Percentiles rank a stretch among this genome's conserved stretches.
Evolutionary conservation across 352 stramenopile genomes (phyloP).

Genomic region (Aphanomyces cochlioides): DNA sequence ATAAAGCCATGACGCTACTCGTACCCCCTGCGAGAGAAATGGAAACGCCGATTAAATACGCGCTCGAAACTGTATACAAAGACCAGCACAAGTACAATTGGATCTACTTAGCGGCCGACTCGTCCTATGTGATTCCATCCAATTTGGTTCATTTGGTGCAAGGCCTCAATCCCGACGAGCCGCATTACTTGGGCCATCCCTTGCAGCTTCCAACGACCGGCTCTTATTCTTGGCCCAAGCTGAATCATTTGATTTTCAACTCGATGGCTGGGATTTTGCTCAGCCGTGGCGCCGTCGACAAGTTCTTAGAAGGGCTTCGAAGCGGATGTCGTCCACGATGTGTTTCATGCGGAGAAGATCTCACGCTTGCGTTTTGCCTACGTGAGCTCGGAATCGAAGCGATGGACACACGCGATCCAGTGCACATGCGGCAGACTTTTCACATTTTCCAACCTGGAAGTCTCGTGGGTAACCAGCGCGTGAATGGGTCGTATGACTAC

Average conservation of each 20-base stretch:
- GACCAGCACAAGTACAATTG: conserved; percentile 25
- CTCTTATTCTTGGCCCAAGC: conserved; percentile 26
- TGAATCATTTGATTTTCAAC: conserved; percentile 27
- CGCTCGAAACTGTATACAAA: conserved; percentile 13
- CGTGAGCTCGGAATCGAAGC: conserved; percentile 16
- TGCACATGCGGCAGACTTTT: neutral
- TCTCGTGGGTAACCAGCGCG: conserved; percentile 21
- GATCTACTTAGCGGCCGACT: conserved; percentile 30
- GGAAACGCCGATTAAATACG: conserved; percentile 20
- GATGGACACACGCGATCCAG: conserved; percentile 19
- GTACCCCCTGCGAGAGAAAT: conserved; percentile 18
- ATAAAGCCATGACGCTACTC: conserved; percentile 15
- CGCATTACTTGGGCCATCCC: conserved; percentile 26
- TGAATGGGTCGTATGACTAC: conserved; percentile 27
- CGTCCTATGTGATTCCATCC: conserved; percentile 25
- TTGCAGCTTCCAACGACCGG: conserved; percentile 23
- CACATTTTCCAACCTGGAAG: conserved; percentile 29
- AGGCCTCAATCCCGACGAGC: conserved; percentile 22
- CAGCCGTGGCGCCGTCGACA: conserved; percentile 23
- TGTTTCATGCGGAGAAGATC: conserved; percentile 20
- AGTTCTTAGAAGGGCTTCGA: conserved; percentile 8
- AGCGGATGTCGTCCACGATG: conserved; percentile 11
- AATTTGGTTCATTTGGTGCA: conserved; percentile 29
- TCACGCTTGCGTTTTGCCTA: conserved; percentile 26
- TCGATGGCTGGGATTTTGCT: conserved; percentile 27